Conservation (phyloP, 345 rosid species). For the Dipteronia dyeriana region DNA sequence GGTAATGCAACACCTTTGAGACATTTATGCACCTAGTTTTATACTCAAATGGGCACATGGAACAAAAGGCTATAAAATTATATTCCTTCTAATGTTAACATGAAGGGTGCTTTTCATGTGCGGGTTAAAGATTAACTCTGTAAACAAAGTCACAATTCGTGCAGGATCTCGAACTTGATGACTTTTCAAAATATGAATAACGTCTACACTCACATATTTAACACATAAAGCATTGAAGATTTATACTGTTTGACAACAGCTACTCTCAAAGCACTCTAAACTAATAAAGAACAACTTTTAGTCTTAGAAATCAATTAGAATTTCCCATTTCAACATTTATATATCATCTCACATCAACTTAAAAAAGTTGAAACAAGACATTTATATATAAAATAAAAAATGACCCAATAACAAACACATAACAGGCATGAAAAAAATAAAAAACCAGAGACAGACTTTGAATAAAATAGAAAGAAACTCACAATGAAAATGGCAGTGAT, state of each 20-base stretch:
- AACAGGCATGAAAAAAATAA: too few species aligned
- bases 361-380: not conserved
- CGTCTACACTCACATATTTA: not conserved
- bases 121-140: too few species aligned
- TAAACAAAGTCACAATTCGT: too few species aligned
- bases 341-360: not conserved
- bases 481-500: slow-evolving; percentile 85
- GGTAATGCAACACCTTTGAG: too few species aligned
- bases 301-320: not conserved
- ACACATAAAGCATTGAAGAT: not conserved
- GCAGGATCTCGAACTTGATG: too few species aligned
- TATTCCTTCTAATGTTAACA: too few species aligned
- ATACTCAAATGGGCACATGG: too few species aligned
- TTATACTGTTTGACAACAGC: not conserved
- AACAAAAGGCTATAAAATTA: too few species aligned
- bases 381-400: not conserved
- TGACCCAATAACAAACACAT: not conserved
- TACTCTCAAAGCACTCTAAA: not conserved
- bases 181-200: too few species aligned
- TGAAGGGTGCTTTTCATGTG: too few species aligned
- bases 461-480: slow-evolving; percentile 3
- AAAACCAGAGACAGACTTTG: too few species aligned
- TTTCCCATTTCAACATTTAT: not conserved
- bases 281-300: not conserved
- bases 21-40: too few species aligned